Evolutionary conservation across 257 asterid species (phyloP).

Genomic region (Nicotiana benthamiana): DNA sequence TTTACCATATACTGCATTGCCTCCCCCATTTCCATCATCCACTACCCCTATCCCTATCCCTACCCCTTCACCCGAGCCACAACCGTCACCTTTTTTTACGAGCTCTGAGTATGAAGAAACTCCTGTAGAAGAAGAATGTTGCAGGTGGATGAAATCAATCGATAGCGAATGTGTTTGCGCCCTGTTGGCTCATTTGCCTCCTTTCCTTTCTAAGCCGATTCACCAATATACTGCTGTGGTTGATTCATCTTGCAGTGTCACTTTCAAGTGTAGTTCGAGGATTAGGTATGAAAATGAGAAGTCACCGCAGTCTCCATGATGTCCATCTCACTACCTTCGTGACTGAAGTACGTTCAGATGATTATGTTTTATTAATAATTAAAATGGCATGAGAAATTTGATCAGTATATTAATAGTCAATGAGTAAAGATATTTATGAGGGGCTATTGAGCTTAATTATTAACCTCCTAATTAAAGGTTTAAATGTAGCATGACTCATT

Average conservation of each 20-base stretch:
- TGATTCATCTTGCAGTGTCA: constrained; percentile 38
- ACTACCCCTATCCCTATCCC: not conserved
- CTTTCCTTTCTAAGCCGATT: constrained; percentile 51
- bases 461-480: not conserved
- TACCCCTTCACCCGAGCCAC: constrained; percentile 28
- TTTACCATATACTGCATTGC: constrained; percentile 35
- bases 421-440: not conserved
- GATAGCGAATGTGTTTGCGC: constrained; percentile 61
- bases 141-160: constrained; percentile 49
- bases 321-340: not conserved
- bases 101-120: constrained; percentile 11
- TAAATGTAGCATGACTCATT: not conserved
- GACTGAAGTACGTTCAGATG: not conserved
- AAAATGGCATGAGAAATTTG: not conserved
- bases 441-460: not conserved
- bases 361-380: not conserved
- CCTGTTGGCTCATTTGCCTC: constrained; percentile 46
- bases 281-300: not conserved
- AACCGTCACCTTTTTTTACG: not conserved
- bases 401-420: not conserved
- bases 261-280: constrained; percentile 42
- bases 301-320: not conserved
- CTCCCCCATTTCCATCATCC: constrained; percentile 33
- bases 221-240: constrained; percentile 50
- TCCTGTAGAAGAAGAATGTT: constrained; percentile 38